phyloP scores from a whole-genome alignment of 2,329 filamentous ascomycete species.

The Trichothecium roseum region DNA sequence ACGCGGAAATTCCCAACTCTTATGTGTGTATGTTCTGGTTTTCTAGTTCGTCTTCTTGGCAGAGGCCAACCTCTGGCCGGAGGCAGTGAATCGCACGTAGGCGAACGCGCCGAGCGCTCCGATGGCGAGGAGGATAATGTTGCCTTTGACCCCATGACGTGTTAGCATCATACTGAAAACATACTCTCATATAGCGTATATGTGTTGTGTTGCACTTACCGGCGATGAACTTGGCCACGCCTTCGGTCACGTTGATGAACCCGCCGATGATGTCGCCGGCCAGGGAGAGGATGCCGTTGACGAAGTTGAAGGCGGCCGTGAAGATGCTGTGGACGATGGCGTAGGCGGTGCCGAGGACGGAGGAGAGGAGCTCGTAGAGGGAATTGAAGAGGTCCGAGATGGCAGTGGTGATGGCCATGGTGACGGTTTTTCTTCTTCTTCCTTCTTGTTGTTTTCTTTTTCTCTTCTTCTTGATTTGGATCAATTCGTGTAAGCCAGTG shows the following conservation, averaged over 20 bases:
- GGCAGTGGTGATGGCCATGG: slow-evolving; percentile 24
- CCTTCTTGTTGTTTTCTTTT: not conserved
- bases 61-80: slow-evolving; percentile 15
- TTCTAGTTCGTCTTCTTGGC: slow-evolving; percentile 21
- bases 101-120: slow-evolving; percentile 20
- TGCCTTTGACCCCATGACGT: slow-evolving; percentile 15
- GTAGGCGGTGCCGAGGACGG: slow-evolving; percentile 23
- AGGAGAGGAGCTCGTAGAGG: slow-evolving; percentile 29
- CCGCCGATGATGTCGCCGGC: slow-evolving; percentile 23
- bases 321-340: slow-evolving; percentile 21
- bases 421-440: slow-evolving; percentile 5
- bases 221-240: slow-evolving; percentile 26
- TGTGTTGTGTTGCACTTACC: no score
- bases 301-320: slow-evolving; percentile 21
- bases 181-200: no score
- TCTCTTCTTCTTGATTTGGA: no score
- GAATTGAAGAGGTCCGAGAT: slow-evolving; percentile 27
- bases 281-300: slow-evolving; percentile 24
- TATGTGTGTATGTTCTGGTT: no score
- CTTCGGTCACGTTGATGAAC: slow-evolving; percentile 24
- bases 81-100: slow-evolving; percentile 22
- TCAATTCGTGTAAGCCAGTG: not conserved
- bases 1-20: no score
- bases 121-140: slow-evolving; percentile 21
- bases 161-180: not conserved